Percentiles rank a stretch among this genome's conserved stretches.
phyloP scores from a whole-genome alignment of 495 filamentous ascomycete genomes.

The Pyrenula aspistea region DNA sequence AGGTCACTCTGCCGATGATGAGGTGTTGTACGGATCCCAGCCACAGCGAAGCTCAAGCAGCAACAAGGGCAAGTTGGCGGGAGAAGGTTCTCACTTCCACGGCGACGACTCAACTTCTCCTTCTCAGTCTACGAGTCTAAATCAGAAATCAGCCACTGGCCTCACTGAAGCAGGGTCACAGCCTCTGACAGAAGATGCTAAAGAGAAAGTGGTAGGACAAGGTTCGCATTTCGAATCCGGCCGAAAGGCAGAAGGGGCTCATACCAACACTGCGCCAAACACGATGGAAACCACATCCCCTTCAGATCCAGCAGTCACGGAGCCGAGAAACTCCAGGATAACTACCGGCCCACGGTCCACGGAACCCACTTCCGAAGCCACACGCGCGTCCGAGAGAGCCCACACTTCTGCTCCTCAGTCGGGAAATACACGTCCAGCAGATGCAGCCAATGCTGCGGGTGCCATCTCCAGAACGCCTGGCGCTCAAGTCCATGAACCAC shows the following conservation, averaged over 20 bases:
- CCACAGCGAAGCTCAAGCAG: neutral
- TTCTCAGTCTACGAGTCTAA: neutral
- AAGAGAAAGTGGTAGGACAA: neutral
- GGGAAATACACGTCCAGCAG: neutral
- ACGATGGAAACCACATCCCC: neutral
- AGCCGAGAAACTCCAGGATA: neutral
- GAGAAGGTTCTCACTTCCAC: neutral
- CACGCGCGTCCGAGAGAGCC: neutral
- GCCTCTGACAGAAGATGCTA: neutral
- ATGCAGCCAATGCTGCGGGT: neutral
- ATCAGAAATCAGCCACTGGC: neutral
- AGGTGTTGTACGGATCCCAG: slow-evolving; percentile 14
- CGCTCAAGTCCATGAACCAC: neutral
- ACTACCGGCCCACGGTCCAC: neutral
- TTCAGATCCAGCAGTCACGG: neutral
- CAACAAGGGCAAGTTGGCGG: neutral
- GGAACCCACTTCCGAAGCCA: neutral
- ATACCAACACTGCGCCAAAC: neutral
- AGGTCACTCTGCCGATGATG: slow-evolving; percentile 28
- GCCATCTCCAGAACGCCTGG: neutral
- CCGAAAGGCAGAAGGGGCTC: neutral
- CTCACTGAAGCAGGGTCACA: neutral
- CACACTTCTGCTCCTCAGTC: neutral
- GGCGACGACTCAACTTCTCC: neutral
- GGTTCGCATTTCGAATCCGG: neutral